Percentiles rank a stretch among this genome's conserved stretches.
These are phyloP conservation scores for Raffaelea arxii DNA, from an alignment of 2,329 filamentous ascomycete genomes.

Conservation along the genomic window DNA sequence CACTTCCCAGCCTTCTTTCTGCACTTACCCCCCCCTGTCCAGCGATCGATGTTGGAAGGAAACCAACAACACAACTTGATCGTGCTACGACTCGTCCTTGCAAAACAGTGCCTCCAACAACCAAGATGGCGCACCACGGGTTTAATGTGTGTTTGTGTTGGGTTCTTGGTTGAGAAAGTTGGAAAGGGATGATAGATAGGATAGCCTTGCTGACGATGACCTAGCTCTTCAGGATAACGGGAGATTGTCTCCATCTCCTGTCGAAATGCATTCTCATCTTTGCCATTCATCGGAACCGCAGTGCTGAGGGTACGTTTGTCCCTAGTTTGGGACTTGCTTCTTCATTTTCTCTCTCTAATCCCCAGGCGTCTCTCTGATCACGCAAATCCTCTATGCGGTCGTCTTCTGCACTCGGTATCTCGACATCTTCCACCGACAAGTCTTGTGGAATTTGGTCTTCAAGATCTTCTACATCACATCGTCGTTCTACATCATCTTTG, in stretches of 20 bases:
- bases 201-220: conserved; percentile 1
- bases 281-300: conserved; percentile 80
- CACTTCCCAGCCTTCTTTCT: too few relatives aligned
- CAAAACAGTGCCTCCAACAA: too few relatives aligned
- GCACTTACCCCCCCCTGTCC: too few relatives aligned
- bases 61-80: too few relatives aligned
- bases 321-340: conserved; percentile 1
- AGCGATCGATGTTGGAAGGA: too few relatives aligned
- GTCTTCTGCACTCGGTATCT: conserved; percentile 85
- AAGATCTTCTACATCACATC: conserved; percentile 84
- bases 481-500: conserved; percentile 73
- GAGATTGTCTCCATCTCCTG: conserved; percentile 72
- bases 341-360: not conserved
- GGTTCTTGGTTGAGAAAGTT: too few relatives aligned
- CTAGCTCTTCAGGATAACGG: conserved; percentile 64
- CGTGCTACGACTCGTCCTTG: too few relatives aligned
- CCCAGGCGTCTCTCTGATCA: conserved; percentile 78
- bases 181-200: not conserved
- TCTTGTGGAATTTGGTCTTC: conserved; percentile 65
- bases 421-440: conserved; percentile 57
- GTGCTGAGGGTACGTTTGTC: conserved; percentile 60
- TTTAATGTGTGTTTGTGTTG: too few relatives aligned
- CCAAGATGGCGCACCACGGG: too few relatives aligned
- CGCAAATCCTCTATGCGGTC: conserved; percentile 74
- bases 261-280: conserved; percentile 88